Base-by-base conservation (phyloP, 23 red algal species). In the Chondrus crispus region DNA sequence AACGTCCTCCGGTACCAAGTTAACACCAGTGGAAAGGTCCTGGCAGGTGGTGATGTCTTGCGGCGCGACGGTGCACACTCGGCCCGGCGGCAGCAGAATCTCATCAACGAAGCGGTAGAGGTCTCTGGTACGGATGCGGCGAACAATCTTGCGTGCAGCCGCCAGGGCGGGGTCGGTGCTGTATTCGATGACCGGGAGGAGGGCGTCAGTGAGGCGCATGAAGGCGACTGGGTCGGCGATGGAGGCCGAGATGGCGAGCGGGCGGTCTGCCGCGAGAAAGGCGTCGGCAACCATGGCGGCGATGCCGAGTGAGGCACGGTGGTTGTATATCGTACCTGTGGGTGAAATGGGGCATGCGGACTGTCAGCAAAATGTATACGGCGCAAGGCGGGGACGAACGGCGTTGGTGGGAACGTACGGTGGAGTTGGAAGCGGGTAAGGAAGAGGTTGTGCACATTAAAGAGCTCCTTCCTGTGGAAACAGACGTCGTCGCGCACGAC, bases 391-490 rank as follows among this genome's bases (percentile, higher is more conserved):
- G 18, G 60, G 35, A 66, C 7, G 0, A 9, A 66, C 35, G 60
- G 18, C 60, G 18, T 9, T 32, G 60, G 8, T 66, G 8, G 60
- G 60, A 43, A 90, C 87, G 28, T 90, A 90, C 95, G 95, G 54
- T 98, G 96, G 46, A 98, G 42, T 53, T 94, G 88, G 54, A 95
- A 95, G 29, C 96, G 78, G 42, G 94, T 95, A 32, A 84, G 82
- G 51, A 95, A 98, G 75, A 98, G 91, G 78, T 98, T 88, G 42
- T 98, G 96, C 36, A 98, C 85, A 70, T 87, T 93, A 68, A 94
- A 95, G 52, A 94, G 74, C 84, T 98, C 96, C 73, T 96, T 98
- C 18, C 80, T 72, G 58, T 95, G 93, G 80, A 86, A 98, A 37
- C 93, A 95, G 64, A 98, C 84, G 38, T 91, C 69, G 24, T 93